These are phyloP conservation scores for Trichoderma atrobrunneum DNA, from an alignment of 2,329 filamentous ascomycete genomes.

Conservation along the genomic window DNA sequence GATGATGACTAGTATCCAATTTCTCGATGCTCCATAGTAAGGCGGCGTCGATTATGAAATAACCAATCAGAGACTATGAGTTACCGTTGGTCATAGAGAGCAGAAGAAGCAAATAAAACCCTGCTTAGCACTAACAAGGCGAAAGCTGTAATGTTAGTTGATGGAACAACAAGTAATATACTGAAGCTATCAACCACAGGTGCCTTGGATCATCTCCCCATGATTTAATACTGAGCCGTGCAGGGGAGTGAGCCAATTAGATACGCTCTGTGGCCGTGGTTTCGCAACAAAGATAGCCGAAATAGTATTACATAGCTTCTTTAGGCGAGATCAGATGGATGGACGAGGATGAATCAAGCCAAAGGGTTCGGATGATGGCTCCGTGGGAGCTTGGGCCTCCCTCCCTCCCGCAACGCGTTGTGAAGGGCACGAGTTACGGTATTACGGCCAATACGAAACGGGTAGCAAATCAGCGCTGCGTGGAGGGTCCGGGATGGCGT, in stretches of 20 bases:
- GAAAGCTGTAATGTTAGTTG: background rate
- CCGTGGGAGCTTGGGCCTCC: background rate
- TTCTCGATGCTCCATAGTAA: background rate
- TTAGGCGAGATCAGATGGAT: background rate
- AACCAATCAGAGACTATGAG: background rate
- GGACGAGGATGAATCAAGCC: background rate
- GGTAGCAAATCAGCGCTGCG: conserved; percentile 5
- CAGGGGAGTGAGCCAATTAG: background rate
- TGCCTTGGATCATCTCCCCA: background rate
- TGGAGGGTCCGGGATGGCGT: background rate
- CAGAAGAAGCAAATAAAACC: background rate
- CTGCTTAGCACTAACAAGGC: background rate
- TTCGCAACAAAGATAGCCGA: background rate
- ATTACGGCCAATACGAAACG: background rate
- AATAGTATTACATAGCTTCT: background rate
- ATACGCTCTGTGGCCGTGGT: background rate
- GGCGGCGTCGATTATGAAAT: background rate
- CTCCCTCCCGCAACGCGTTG: background rate
- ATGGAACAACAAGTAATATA: background rate
- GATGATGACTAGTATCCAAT: background rate
- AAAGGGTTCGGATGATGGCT: background rate
- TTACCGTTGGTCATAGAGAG: background rate
- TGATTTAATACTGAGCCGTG: background rate
- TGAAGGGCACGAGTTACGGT: background rate
- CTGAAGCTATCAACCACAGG: background rate